Conservation (phyloP, 1,284 basidiomycete species). For the Cystobasidiaceae sp. region DNA sequence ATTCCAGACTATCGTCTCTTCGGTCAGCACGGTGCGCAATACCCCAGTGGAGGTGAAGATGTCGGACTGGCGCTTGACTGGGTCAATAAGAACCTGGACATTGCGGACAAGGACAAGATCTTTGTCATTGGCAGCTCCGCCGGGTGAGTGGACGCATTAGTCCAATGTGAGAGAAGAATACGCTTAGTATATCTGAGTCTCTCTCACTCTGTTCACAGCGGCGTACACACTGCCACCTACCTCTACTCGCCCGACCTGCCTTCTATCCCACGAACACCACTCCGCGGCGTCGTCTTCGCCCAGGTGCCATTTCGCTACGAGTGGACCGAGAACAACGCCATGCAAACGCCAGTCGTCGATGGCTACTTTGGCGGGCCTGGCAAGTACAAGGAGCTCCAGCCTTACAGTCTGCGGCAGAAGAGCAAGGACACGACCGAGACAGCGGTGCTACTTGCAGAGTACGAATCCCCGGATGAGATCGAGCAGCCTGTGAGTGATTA, state of each 20-base stretch:
- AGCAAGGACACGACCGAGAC: constrained; percentile 18
- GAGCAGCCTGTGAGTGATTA: constrained; percentile 1
- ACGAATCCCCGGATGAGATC: constrained; percentile 7
- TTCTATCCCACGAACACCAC: not conserved
- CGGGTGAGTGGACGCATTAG: constrained; percentile 2
- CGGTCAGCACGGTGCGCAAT: not conserved
- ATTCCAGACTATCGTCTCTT: constrained; percentile 18
- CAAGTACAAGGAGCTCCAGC: not conserved
- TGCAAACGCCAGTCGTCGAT: not conserved
- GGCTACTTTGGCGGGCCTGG: constrained; percentile 8
- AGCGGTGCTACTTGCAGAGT: constrained; percentile 1
- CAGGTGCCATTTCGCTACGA: constrained; percentile 19
- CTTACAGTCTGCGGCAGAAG: constrained; percentile 8
- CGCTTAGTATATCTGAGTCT: not conserved
- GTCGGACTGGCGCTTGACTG: constrained; percentile 13
- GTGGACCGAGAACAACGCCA: not conserved
- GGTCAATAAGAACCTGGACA: constrained; percentile 9
- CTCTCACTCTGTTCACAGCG: not conserved
- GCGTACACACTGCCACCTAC: constrained; percentile 7
- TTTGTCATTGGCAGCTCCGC: constrained; percentile 22
- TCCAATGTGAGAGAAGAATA: no score
- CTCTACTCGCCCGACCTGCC: constrained; percentile 13
- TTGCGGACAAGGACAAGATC: constrained; percentile 3
- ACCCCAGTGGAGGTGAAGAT: constrained; percentile 23
- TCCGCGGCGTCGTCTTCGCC: constrained; percentile 11